Evolutionary conservation across 176 grass and related monocot species (phyloP), one percentile per base, ranked within the genome.

Genomic region (Triticum timopheevii): DNA sequence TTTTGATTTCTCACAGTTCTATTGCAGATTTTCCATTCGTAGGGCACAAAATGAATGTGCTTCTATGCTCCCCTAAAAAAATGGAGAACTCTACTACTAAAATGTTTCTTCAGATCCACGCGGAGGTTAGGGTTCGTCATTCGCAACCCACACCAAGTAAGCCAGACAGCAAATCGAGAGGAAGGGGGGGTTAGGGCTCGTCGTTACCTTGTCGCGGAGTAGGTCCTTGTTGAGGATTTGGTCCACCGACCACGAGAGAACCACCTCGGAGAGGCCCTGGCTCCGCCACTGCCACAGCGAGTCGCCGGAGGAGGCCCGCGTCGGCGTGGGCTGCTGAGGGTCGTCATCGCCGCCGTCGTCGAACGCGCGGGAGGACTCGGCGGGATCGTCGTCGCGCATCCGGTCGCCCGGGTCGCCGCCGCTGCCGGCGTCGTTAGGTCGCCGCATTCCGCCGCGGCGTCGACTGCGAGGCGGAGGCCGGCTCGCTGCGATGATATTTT

Each of bases 221-320:
- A 95, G 73, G 77, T 92, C 90, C 86, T 86, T 90, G 87, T 90
- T 52, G 16, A 92, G 82, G 80, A 92, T 85, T 80, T 92, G 78
- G 28, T 95, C 90, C 10, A 92, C 82, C 35, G 93, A 92, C 93
- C 93, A 95, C 35, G 93, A 82, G 71, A 95, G 86, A 66, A 95
- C 91, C 28, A 82, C 61, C 31, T 92, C 80, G 87, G 83, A 85
- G 65, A 95, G 87, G 61, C 61, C 36, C 86, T 71, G 78, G 22
- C 68, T 67, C 81, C 89, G 81, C 89, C 89, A 91, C 81, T 33
- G 81, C 89, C 85, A 91, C 68, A 76, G 47, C 75, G 89, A 19
- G 68, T 91, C 81, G 25, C 36, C 36, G 45, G 85, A 39, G 10
- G 59, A 72, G 34, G 49, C 80, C 80, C 33, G 31, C 61, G 16